Conservation (phyloP, 2,329 filamentous ascomycete genomes). For the Epichloe typhina region DNA sequence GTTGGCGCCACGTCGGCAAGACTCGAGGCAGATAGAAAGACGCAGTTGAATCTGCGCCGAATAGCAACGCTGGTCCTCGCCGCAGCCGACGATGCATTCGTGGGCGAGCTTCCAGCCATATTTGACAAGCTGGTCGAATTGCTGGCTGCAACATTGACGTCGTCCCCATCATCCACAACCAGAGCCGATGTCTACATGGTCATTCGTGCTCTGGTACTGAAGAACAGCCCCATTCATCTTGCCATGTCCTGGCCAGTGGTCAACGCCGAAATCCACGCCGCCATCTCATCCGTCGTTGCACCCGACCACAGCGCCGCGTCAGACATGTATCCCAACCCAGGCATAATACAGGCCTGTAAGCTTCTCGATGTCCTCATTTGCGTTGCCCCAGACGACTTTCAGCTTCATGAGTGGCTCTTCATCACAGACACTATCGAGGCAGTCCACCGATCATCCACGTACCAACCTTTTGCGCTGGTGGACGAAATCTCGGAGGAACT, state of each 20-base stretch:
- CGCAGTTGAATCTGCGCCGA: constrained; percentile 77
- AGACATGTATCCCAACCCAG: constrained; percentile 64
- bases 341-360: constrained; percentile 84
- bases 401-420: constrained; percentile 96
- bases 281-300: constrained; percentile 60
- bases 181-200: constrained; percentile 85
- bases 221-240: constrained; percentile 66
- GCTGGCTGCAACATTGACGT: constrained; percentile 67
- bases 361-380: constrained; percentile 80
- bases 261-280: constrained; percentile 71
- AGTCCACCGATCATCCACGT: constrained; percentile 64
- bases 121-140: constrained; percentile 81
- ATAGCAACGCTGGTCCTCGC: constrained; percentile 70
- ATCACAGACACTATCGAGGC: constrained; percentile 95
- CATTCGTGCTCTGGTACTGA: constrained; percentile 67
- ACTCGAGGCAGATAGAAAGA: constrained; percentile 87
- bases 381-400: constrained; percentile 85
- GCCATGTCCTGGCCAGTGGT: constrained; percentile 82
- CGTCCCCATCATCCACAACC: constrained; percentile 82
- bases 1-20: constrained; percentile 88
- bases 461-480: constrained; percentile 60
- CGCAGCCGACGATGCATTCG: constrained; percentile 64
- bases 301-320: constrained; percentile 47
- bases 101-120: constrained; percentile 58
- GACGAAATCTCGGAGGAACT: constrained; percentile 76